Base-by-base conservation (phyloP, 1,284 basidiomycete genomes). In the Grifola frondosa region DNA sequence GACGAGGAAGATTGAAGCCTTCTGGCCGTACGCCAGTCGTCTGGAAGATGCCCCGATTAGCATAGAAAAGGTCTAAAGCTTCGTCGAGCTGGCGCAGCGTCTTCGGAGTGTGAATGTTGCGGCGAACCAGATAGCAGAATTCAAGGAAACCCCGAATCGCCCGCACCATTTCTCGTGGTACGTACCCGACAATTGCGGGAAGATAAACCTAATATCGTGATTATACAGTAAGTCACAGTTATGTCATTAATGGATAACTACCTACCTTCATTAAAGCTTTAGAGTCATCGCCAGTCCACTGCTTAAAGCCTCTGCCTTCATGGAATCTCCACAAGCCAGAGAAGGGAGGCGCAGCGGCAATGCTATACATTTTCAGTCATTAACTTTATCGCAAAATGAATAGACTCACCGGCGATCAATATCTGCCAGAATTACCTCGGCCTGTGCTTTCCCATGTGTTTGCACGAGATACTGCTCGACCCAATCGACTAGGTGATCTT, bases 21-120 rank as follows among this genome's bases (percentile, higher is more conserved):
- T 50, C 33, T 57, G 49, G 3, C 62, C 57, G 8, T 56, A 25
- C 60, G n/a, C 43, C 50, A 4, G 12, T 15, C 6, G 16, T 26
- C 7, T 58, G 30, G 43, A 73, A 74, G 2, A 67, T 46, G 6
- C 57, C 15, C 0, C 66, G 60, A 16, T 53, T 38, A 0, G 49
- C 10, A 41, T 68, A 66, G 37, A 71, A 74, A 0, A 24, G n/a
- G 1, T 34, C n/a, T n/a, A 20, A n/a, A 35, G 33, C 29, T 6
- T 30, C 29, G 6, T 11, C 17, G n/a, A 30, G n/a, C 29, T 16
- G 29, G 17, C n/a, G 4, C 6, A 19, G 19, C 6, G 17, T 20
- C 33, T 35, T 35, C 29, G n/a, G n/a, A 6, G 29, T 30, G 29
- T 30, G 29, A 13, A 6, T 23, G 23, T 35, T 30, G 21, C 44